Conservation (phyloP, 768 basidiomycete species). For the Leccinum broughii region DNA sequence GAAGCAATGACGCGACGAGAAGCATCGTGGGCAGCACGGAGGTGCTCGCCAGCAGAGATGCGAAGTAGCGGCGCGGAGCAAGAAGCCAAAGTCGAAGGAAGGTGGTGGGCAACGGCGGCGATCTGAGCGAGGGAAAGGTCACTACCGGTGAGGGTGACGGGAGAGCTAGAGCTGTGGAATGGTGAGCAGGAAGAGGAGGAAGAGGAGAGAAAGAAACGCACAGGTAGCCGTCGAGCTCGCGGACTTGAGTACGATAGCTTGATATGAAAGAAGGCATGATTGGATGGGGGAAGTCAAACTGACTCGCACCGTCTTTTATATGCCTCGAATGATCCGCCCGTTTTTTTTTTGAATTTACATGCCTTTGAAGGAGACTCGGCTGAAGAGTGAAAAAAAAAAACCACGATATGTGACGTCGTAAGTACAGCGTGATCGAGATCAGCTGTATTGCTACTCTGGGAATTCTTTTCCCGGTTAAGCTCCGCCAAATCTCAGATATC, state of each 20-base stretch:
- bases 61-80: conserved; percentile 21
- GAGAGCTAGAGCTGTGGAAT: conserved; percentile 52
- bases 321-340: conserved; percentile 21
- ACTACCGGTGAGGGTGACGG: conserved; percentile 68
- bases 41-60: conserved; percentile 22
- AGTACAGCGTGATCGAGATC: conserved; percentile 14
- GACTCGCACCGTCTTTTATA: conserved; percentile 9
- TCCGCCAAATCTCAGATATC: conserved; percentile 16
- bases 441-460: background rate
- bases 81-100: conserved; percentile 42
- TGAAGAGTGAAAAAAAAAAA: conserved; percentile 1
- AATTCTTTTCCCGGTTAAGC: background rate
- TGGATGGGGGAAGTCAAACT: background rate
- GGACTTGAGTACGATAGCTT: conserved; percentile 57
- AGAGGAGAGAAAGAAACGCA: conserved; percentile 32
- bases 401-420: conserved; percentile 26
- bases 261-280: conserved; percentile 41
- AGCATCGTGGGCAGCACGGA: conserved; percentile 56
- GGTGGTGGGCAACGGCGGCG: conserved; percentile 68
- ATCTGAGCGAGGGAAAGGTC: conserved; percentile 75
- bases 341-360: background rate
- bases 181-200: conserved; percentile 3
- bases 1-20: conserved; percentile 41
- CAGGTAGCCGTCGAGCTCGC: conserved; percentile 67
- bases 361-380: background rate